Conservation (phyloP, 257 asterid genomes). For the Fraxinus excelsior region DNA sequence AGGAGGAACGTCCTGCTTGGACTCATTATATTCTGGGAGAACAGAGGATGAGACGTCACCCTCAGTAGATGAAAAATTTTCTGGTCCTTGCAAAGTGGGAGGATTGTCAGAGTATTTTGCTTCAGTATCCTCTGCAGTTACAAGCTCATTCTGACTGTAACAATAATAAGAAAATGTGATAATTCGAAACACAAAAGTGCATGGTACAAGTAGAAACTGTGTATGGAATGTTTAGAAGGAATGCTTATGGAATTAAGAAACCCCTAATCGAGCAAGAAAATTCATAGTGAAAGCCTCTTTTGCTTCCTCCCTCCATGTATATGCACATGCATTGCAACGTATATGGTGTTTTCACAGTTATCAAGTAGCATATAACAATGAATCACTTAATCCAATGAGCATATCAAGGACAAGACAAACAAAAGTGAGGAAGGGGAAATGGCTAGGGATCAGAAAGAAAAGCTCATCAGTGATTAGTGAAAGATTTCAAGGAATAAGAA, state of each 20-base stretch:
- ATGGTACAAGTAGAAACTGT: conserved; percentile 1
- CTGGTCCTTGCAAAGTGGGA: conserved; percentile 45
- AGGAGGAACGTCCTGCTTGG: conserved; percentile 57
- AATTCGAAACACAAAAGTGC: conserved; percentile 16
- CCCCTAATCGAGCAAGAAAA: conserved; percentile 10
- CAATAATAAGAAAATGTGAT: conserved; percentile 19
- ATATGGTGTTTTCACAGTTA: conserved; percentile 2
- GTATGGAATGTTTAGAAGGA: neutral
- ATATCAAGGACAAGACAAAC: neutral
- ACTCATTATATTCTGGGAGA: conserved; percentile 48
- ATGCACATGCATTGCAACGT: neutral
- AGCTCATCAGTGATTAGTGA: neutral
- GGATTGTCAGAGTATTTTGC: conserved; percentile 50
- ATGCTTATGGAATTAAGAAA: neutral
- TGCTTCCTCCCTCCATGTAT: neutral
- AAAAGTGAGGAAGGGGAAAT: neutral
- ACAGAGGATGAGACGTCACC: conserved; percentile 57
- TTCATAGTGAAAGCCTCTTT: neutral
- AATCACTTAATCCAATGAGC: neutral
- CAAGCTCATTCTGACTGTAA: conserved; percentile 57
- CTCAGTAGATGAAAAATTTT: conserved; percentile 41
- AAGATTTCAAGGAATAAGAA: neutral
- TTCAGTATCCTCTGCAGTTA: conserved; percentile 47
- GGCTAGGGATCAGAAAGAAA: neutral
- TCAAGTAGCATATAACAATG: conserved; percentile 4